Evolutionary conservation across 495 filamentous ascomycete species (phyloP).

Genomic region (Beverwykella pulmonaria): DNA sequence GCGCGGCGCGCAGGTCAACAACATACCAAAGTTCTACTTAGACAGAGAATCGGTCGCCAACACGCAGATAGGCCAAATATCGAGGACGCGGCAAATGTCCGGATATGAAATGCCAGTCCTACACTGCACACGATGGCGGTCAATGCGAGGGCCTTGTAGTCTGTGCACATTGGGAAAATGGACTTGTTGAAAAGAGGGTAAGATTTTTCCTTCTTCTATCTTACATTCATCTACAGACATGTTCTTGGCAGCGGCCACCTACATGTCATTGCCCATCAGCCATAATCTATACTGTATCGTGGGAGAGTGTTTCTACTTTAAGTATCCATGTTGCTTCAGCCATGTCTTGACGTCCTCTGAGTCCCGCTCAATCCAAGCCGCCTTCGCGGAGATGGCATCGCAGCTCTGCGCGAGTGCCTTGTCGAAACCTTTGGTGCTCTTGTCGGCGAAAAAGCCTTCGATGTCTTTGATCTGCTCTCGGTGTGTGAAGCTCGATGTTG

Average conservation of each 20-base stretch:
- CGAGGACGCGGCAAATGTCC: no score
- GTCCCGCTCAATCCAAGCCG: constrained; percentile 65
- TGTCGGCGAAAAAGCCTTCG: constrained; percentile 75
- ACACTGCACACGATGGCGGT: no score
- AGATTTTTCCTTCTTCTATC: neutral
- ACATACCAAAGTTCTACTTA: no score
- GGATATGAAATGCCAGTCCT: no score
- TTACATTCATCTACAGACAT: neutral
- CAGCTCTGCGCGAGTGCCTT: constrained; percentile 63
- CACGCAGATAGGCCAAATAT: no score
- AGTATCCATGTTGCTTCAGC: constrained; percentile 61
- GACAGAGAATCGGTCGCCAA: no score
- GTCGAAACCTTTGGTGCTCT: constrained; percentile 74
- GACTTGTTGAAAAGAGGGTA: neutral
- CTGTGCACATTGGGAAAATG: no score
- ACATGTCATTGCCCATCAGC: neutral
- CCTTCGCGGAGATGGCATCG: constrained; percentile 63
- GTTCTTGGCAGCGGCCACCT: neutral
- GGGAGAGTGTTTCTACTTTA: constrained; percentile 32
- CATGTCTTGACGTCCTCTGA: constrained; percentile 61
- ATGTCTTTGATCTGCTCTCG: constrained; percentile 74
- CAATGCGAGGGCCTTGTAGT: no score
- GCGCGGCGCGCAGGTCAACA: no score
- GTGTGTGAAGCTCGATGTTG: constrained; percentile 78
- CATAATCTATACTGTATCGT: neutral